Conservation (phyloP, 106 monocot genomes). For the Dioscorea dumetorum region DNA sequence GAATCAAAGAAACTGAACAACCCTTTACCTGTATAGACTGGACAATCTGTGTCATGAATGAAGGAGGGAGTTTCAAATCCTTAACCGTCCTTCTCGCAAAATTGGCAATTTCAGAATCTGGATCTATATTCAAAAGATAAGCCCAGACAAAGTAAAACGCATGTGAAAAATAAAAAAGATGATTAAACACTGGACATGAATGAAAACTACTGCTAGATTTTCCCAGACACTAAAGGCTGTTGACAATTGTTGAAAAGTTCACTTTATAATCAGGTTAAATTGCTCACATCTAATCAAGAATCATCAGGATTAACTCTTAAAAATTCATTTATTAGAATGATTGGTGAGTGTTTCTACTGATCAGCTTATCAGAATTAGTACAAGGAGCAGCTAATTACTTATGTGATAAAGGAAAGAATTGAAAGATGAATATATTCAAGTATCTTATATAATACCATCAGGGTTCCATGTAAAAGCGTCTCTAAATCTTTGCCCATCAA, state of each 20-base stretch:
- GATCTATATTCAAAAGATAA: conserved; percentile 36
- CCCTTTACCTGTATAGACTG: conserved; percentile 72
- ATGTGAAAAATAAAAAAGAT: no score
- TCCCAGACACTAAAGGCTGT: no score
- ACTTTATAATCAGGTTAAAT: no score
- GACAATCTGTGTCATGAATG: conserved; percentile 75
- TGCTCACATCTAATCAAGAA: no score
- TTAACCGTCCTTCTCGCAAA: conserved; percentile 92
- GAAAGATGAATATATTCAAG: background rate
- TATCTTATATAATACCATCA: conserved; percentile 34
- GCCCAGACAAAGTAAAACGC: background rate
- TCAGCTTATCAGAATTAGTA: no score
- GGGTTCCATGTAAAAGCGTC: conserved; percentile 96
- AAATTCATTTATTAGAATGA: no score
- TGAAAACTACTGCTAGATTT: no score
- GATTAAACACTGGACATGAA: no score
- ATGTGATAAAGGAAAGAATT: background rate
- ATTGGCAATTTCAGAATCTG: conserved; percentile 69
- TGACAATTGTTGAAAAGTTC: no score
- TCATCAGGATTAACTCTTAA: no score
- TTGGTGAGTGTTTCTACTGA: no score
- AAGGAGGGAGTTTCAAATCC: conserved; percentile 80
- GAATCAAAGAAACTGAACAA: background rate
- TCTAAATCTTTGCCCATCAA: conserved; percentile 68
- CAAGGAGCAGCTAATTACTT: background rate